phyloP scores from a whole-genome alignment of 192 early-diverging fungal genomes.

The Entrophospora sp. region DNA sequence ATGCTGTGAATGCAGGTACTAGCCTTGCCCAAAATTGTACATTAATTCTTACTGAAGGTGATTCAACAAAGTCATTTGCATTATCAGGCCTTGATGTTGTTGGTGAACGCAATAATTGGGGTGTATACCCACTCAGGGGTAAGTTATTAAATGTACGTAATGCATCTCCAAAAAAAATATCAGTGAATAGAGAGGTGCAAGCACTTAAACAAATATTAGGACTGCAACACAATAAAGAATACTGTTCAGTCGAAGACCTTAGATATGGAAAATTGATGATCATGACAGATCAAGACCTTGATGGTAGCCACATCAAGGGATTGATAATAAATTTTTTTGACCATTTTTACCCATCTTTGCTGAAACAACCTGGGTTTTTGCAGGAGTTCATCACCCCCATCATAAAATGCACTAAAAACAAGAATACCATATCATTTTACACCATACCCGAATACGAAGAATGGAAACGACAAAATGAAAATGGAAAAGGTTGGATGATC shows the following conservation, averaged over 20 bases:
- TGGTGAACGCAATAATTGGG: conserved; percentile 82
- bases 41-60: conserved; percentile 94
- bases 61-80: conserved; percentile 88
- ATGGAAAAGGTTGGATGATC: conserved; percentile 69
- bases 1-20: conserved; percentile 87
- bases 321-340: conserved; percentile 95
- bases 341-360: conserved; percentile 82
- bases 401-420: conserved; percentile 19
- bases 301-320: conserved; percentile 96
- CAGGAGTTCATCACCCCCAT: conserved; percentile 97
- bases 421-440: conserved; percentile 64
- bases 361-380: conserved; percentile 86
- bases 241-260: conserved; percentile 61
- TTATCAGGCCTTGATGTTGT: conserved; percentile 82
- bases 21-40: conserved; percentile 72
- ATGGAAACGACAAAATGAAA: conserved; percentile 63
- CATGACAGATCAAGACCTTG: conserved; percentile 97
- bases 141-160: conserved; percentile 97
- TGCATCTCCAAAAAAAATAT: conserved; percentile 57
- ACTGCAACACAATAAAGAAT: conserved; percentile 75
- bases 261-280: conserved; percentile 96
- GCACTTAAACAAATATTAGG: conserved; percentile 91
- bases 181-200: conserved; percentile 79
- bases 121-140: conserved; percentile 93
- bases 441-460: conserved; percentile 87